Evolutionary conservation across 2,329 filamentous ascomycete genomes (phyloP).

Genomic region (Pseudodiploospora longispora): DNA sequence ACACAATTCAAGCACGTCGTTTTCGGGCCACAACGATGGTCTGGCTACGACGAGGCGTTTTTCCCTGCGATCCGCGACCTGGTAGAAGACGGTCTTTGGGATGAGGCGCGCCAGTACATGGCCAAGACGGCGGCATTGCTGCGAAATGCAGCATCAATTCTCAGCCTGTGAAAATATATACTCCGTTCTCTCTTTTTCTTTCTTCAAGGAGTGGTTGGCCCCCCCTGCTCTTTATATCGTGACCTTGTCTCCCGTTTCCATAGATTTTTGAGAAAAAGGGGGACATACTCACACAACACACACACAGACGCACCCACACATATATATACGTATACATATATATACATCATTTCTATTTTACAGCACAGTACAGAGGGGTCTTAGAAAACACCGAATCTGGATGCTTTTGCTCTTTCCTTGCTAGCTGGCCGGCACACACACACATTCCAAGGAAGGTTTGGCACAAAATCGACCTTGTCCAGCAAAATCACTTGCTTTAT

Average conservation of each 20-base stretch:
- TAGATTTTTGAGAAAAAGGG: background rate
- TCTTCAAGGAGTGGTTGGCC: background rate
- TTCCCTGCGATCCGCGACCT: slow-evolving; percentile 76
- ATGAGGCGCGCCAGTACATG: slow-evolving; percentile 56
- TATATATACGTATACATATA: no score
- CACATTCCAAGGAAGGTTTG: background rate
- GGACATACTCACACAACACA: background rate
- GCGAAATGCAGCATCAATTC: slow-evolving; percentile 42
- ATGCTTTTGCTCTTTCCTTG: no score
- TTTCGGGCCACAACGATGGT: slow-evolving; percentile 76
- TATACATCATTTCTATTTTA: no score
- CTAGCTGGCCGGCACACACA: no score
- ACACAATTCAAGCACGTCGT: slow-evolving; percentile 92
- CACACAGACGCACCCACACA: no score
- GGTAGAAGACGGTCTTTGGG: slow-evolving; percentile 64
- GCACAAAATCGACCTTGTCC: background rate
- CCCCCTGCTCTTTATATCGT: no score
- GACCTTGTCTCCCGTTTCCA: no score
- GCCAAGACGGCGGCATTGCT: slow-evolving; percentile 65
- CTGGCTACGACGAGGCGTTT: slow-evolving; percentile 28
- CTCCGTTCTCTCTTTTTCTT: background rate
- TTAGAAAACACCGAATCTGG: no score
- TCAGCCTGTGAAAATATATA: slow-evolving; percentile 10
- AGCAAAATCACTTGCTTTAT: slow-evolving; percentile 11
- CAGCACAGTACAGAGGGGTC: no score